Base-by-base conservation (phyloP, 2,329 filamentous ascomycete genomes). In the Apiospora hydei region DNA sequence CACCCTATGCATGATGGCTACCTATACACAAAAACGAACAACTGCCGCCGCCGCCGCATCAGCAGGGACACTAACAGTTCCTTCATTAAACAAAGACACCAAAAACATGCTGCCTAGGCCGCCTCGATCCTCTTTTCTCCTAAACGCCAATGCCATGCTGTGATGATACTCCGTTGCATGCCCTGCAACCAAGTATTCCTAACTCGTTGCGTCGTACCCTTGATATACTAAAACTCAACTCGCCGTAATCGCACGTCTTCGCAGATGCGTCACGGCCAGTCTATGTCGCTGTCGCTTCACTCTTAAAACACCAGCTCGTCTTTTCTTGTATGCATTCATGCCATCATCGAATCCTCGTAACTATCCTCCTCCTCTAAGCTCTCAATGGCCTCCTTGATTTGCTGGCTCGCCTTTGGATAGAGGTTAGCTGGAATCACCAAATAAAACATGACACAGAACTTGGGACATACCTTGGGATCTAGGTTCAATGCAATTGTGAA, bases 341-440 rank as follows among this genome's bases (percentile, higher is more conserved):
- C 84, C 83, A 89, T 89, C 86, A 90, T 90, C 73, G 88, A 90
- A 80, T 91, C 89, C 74, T 91, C 88, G 82, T 93, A 90, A 71
- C 91, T 89, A 72, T 93, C 91, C 73, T 94, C 92, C 71, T 95
- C 92, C 78, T 97, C 94, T 72, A 98, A 88, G 77, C 92, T 92
- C 85, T 98, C 96, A 84, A 99, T 98, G 24, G 94, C 95, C 81
- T 98, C 95, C 83, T 98, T 99, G 83, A 99, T 98, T 82, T 95
- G 93, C 74, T 94, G 92, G 75, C 94, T 95, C 77, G 96, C 94
- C 95, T 98, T 76, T 18, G 70, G 24, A 8, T 38, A 70, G 16
- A 38, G 71, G 80, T 77, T 41, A 49, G 61, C 26, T 1, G 18
- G 18, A n/a, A 7, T 13, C 7, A 24, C 8, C 16, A 7, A n/a